Evolutionary conservation across 129 eudicot species (phyloP).

Genomic region (Centella asiatica): DNA sequence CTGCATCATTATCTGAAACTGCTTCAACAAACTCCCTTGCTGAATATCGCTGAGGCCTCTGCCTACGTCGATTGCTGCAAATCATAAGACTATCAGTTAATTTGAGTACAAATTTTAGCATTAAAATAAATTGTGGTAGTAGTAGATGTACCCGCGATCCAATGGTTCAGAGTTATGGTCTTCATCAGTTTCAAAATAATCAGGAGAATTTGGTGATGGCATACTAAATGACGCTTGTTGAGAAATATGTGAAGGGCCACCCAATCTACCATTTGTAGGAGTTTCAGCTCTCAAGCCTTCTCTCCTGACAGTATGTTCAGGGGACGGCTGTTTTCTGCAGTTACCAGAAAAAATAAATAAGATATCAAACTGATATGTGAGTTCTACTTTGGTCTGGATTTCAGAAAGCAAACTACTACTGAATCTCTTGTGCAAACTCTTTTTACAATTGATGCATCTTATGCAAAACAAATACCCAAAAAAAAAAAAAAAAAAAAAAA

Average conservation of each 20-base stretch:
- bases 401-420: too few relatives aligned
- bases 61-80: conserved; percentile 58
- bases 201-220: conserved; percentile 50
- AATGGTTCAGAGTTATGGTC: conserved; percentile 41
- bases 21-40: conserved; percentile 55
- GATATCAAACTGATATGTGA: background rate
- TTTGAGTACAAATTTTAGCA: background rate
- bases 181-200: conserved; percentile 37
- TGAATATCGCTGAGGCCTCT: conserved; percentile 73
- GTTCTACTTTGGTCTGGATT: background rate
- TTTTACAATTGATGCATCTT: too few relatives aligned
- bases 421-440: too few relatives aligned
- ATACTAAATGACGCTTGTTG: conserved; percentile 34
- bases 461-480: too few relatives aligned
- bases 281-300: conserved; percentile 44
- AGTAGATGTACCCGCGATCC: conserved; percentile 57
- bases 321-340: conserved; percentile 53
- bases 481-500: too few relatives aligned
- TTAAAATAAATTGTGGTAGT: background rate
- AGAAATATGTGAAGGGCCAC: conserved; percentile 31
- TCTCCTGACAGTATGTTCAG: conserved; percentile 52
- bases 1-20: conserved; percentile 56
- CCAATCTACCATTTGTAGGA: conserved; percentile 53
- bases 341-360: background rate
- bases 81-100: conserved; percentile 12